phyloP scores from a whole-genome alignment of 257 asterid species.

The Przewalskia tangutica region DNA sequence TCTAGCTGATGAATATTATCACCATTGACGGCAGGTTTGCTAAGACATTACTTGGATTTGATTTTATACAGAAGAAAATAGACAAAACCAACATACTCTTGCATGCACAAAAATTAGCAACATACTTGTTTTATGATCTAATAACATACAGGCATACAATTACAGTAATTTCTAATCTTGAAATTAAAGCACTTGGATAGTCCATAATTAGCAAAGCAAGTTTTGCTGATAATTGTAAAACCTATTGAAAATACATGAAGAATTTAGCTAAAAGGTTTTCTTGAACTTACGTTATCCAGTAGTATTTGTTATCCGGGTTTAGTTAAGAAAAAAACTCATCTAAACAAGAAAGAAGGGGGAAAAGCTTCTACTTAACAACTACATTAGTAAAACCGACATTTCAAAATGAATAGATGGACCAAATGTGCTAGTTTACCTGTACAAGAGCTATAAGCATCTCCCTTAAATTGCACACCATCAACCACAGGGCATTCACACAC shows the following conservation, averaged over 20 bases:
- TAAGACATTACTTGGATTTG: not conserved
- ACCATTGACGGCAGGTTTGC: not conserved
- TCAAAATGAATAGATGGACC: not conserved
- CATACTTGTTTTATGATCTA: not conserved
- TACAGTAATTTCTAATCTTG: not conserved
- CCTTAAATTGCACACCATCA: slow-evolving; percentile 65
- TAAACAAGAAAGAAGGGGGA: not conserved
- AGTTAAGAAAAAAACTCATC: too few species aligned
- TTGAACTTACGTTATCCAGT: too few species aligned
- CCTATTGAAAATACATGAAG: not conserved
- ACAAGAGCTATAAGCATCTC: slow-evolving; percentile 75
- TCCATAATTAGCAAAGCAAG: not conserved
- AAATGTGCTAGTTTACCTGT: slow-evolving; percentile 23
- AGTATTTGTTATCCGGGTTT: too few species aligned
- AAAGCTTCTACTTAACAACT: not conserved
- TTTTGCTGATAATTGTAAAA: not conserved
- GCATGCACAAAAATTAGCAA: not conserved
- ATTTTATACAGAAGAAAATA: not conserved
- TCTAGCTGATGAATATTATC: not conserved
- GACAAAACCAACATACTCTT: not conserved
- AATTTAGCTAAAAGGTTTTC: too few species aligned
- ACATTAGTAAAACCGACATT: not conserved
- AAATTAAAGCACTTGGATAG: not conserved
- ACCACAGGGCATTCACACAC: slow-evolving; percentile 79
- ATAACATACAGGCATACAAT: not conserved